Percentiles rank a stretch among this genome's conserved stretches.
Conservation (phyloP, 257 asterid species). For the Fraxinus anomala region DNA sequence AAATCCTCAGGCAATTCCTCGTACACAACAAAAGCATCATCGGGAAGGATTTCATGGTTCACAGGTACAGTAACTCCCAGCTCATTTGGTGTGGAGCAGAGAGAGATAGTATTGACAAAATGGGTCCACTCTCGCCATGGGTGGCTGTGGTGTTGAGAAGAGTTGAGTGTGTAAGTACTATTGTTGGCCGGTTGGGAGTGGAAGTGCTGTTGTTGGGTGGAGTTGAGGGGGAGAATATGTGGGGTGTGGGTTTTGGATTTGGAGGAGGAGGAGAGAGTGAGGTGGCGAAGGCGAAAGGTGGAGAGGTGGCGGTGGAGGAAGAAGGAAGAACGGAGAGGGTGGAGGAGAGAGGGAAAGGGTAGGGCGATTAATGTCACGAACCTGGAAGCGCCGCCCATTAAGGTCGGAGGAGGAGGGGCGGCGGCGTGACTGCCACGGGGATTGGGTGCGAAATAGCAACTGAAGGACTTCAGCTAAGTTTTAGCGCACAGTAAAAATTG, state of each 20-base stretch:
- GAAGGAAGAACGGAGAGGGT: slow-evolving; percentile 51
- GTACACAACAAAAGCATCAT: slow-evolving; percentile 73
- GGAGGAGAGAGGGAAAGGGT: slow-evolving; percentile 47
- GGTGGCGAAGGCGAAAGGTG: slow-evolving; percentile 33
- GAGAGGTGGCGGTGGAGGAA: slow-evolving; percentile 46
- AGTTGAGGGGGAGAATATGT: slow-evolving; percentile 28
- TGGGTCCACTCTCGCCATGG: slow-evolving; percentile 90
- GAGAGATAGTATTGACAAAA: slow-evolving; percentile 44
- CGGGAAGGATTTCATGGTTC: slow-evolving; percentile 37
- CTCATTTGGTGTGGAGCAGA: slow-evolving; percentile 24
- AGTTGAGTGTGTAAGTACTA: slow-evolving; percentile 27
- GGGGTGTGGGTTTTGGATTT: slow-evolving; percentile 31
- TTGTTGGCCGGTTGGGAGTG: slow-evolving; percentile 43
- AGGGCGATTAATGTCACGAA: slow-evolving; percentile 57
- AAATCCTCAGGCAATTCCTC: slow-evolving; percentile 68
- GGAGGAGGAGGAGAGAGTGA: slow-evolving; percentile 35
- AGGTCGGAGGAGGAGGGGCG: slow-evolving; percentile 31
- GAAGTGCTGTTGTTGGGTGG: slow-evolving; percentile 29
- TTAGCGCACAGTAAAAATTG: slow-evolving; percentile 5
- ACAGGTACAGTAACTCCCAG: slow-evolving; percentile 25
- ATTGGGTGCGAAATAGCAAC: background rate
- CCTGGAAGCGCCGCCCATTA: slow-evolving; percentile 80
- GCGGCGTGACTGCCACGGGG: slow-evolving; percentile 28
- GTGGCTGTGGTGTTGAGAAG: slow-evolving; percentile 41
- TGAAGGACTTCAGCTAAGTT: slow-evolving; percentile 21